Evolutionary conservation across 306 rosid species (phyloP).

Genomic region (Bauhinia variegata): DNA sequence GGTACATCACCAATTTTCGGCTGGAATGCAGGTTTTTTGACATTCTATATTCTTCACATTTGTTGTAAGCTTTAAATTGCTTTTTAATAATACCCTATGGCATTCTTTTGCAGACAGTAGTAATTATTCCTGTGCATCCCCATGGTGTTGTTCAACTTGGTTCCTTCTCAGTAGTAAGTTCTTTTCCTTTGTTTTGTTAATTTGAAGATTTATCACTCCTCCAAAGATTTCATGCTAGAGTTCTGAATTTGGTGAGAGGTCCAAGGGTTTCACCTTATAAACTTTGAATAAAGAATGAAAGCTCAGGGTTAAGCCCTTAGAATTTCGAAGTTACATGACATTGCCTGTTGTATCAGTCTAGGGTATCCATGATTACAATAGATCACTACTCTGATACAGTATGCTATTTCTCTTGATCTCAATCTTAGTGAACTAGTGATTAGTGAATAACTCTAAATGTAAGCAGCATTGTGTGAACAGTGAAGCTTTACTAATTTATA

Average conservation of each 20-base stretch:
- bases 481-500: conserved; percentile 9
- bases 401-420: neutral
- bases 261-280: neutral
- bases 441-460: conserved; percentile 7
- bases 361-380: conserved; percentile 5
- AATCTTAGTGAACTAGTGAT: neutral
- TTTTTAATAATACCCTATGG: conserved; percentile 17
- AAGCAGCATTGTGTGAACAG: neutral
- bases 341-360: neutral
- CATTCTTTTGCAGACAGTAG: conserved; percentile 70
- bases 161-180: conserved; percentile 74
- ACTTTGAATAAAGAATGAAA: conserved; percentile 8
- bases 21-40: conserved; percentile 86
- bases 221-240: neutral
- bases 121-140: conserved; percentile 89
- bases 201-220: conserved; percentile 2
- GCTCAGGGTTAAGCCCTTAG: neutral
- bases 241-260: conserved; percentile 15
- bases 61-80: conserved; percentile 25
- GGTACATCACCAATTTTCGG: conserved; percentile 75
- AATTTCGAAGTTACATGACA: neutral
- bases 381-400: neutral
- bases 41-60: conserved; percentile 17
- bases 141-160: conserved; percentile 96
- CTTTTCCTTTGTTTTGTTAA: conserved; percentile 18